Percentiles rank a stretch among this genome's conserved stretches.
phyloP scores from a whole-genome alignment of 768 basidiomycete genomes.

The Cystofilobasidium macerans region DNA sequence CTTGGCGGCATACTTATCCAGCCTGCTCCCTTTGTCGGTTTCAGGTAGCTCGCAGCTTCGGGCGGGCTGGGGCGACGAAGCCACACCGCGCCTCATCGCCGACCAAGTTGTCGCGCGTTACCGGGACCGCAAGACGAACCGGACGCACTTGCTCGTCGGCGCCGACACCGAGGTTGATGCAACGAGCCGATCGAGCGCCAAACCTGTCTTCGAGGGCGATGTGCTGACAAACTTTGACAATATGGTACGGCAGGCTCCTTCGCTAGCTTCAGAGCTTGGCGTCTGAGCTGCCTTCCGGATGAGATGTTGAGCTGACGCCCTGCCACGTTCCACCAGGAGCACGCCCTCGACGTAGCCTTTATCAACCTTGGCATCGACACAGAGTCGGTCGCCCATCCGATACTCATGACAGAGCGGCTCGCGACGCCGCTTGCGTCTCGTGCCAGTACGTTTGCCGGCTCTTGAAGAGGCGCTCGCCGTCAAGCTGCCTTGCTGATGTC shows the following conservation, averaged over 20 bases:
- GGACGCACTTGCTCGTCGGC: constrained; percentile 74
- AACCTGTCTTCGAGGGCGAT: constrained; percentile 87
- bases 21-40: no score
- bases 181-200: constrained; percentile 63
- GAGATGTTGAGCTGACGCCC: neutral
- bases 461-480: neutral
- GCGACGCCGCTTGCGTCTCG: constrained; percentile 81
- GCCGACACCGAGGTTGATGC: constrained; percentile 77
- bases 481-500: neutral
- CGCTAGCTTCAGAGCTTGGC: no score
- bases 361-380: constrained; percentile 73
- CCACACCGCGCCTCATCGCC: constrained; percentile 26
- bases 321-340: constrained; percentile 53
- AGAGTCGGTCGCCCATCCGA: constrained; percentile 64
- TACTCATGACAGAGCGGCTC: constrained; percentile 86
- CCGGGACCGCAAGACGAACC: constrained; percentile 76
- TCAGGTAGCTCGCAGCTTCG: constrained; percentile 28
- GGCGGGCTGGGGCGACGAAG: constrained; percentile 32
- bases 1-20: neutral
- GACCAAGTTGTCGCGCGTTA: constrained; percentile 58
- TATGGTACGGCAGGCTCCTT: constrained; percentile 54
- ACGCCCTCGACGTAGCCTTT: constrained; percentile 84
- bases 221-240: constrained; percentile 83
- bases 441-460: constrained; percentile 49
- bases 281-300: neutral